phyloP scores from a whole-genome alignment of 2,329 filamentous ascomycete genomes.

The Cephalotrichum gorgonifer region DNA sequence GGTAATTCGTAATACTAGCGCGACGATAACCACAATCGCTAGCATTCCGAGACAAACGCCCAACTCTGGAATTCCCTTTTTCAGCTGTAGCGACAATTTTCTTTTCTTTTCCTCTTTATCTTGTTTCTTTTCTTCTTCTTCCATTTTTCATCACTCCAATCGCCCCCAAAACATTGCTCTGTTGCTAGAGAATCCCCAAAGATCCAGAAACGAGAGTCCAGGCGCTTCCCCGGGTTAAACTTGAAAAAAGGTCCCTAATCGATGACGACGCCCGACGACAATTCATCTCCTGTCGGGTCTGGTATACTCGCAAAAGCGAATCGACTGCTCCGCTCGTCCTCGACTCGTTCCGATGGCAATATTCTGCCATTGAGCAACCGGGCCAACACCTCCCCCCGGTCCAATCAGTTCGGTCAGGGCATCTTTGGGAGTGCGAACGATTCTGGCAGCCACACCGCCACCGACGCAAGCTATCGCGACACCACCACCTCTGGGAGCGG shows the following conservation, averaged over 20 bases:
- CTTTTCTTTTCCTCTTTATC: too few species aligned
- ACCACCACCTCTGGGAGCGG: background rate
- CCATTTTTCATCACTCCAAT: too few species aligned
- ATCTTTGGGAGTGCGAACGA: background rate
- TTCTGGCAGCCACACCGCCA: background rate
- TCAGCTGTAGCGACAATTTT: too few species aligned
- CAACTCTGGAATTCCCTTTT: too few species aligned
- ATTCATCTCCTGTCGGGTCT: background rate
- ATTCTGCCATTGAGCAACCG: background rate
- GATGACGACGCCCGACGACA: background rate
- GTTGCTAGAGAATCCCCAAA: too few species aligned
- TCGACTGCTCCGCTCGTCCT: slow-evolving; percentile 8
- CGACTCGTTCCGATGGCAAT: slow-evolving; percentile 6
- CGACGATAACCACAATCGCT: too few species aligned
- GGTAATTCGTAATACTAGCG: too few species aligned
- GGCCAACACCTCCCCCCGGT: background rate
- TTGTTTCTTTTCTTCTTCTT: too few species aligned
- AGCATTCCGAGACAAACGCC: too few species aligned
- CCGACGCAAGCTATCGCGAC: background rate
- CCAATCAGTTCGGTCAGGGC: background rate
- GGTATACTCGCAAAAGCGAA: background rate
- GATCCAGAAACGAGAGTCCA: background rate
- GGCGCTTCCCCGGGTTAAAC: too few species aligned
- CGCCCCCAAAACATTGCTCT: too few species aligned
- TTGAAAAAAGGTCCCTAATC: background rate